phyloP scores from a whole-genome alignment of 371 early-diverging fungal genomes.

The Umbelopsis sp. region DNA sequence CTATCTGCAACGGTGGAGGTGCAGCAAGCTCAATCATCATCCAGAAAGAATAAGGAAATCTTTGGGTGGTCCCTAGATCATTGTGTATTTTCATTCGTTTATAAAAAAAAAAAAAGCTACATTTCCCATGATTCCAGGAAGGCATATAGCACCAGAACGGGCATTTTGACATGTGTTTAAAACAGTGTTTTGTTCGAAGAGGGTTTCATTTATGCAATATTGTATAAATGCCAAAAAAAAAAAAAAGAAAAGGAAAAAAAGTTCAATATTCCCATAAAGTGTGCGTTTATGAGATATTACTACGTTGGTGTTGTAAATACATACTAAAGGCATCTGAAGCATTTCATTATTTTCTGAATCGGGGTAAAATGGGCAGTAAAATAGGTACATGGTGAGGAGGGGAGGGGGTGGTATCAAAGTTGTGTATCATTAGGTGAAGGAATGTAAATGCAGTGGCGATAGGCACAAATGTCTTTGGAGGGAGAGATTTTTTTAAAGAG shows the following conservation, averaged over 20 bases:
- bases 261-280: not conserved
- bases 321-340: not conserved
- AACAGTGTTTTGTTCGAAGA: too few relatives aligned
- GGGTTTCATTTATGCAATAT: too few relatives aligned
- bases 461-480: not conserved
- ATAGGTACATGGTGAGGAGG: not conserved
- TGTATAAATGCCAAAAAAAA: not conserved
- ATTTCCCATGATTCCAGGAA: too few relatives aligned
- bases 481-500: not conserved
- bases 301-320: not conserved
- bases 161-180: too few relatives aligned
- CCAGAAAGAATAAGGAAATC: constrained; percentile 58
- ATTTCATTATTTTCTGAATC: constrained; percentile 7
- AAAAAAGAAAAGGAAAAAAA: not conserved
- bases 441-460: constrained; percentile 4
- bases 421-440: not conserved
- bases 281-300: not conserved
- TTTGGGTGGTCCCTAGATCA: too few relatives aligned
- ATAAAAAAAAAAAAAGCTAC: too few relatives aligned
- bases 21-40: constrained; percentile 87
- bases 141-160: too few relatives aligned
- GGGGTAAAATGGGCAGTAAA: constrained; percentile 2
- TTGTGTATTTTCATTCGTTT: not conserved
- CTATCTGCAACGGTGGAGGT: constrained; percentile 94
- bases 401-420: not conserved